Base-by-base conservation (phyloP, 1,284 basidiomycete genomes). In the Vanrija sp. region DNA sequence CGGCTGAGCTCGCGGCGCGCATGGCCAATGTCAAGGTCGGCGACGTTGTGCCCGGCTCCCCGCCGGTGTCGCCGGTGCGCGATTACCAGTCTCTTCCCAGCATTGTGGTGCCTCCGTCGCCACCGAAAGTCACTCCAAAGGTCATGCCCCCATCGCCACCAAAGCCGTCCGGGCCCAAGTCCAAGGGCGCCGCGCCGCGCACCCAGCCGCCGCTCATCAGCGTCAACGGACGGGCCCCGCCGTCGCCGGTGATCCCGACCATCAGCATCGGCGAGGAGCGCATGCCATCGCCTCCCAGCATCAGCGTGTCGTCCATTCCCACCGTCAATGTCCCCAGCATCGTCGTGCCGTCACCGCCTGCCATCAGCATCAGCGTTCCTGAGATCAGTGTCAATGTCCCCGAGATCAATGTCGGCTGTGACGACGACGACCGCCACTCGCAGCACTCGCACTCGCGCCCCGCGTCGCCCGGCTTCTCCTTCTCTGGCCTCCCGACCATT, bases 401-500 rank as follows among this genome's bases (percentile, higher is more conserved):
- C 2, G 45, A 47, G 8, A 54, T 50, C 41, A 37, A 24, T 7
- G 42, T 50, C 10, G 46, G 43, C 46, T 23, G 20, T 50, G 35
- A 24, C 36, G 24, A 15, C 48, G 7, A 31, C 27, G 24, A 41
- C 41, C 25, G 36, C 16, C 27, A 22, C 37, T 14, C 23, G 24
- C 24, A 25, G 10, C 31, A 12, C 31, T 31, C 31, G 31, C 31
- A 31, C 2, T 31, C 24, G 8, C 49, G 37, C 15, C 58, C 54
- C 2, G 10, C 48, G 7, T 53, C 58, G n/a, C 58, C 58, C 6
- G 43, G 47, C 3, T 48, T 69, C 36, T 57, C 57, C 6, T 53
- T 66, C 52, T 51, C 65, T 14, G 63, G 59, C 8, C 48, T 62
- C 9, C 72, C 72, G 0, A 56, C 64, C 14, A 75, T 75, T 15